These are phyloP conservation scores for Penicillium diatomitis DNA, from an alignment of 495 filamentous ascomycete genomes.

Conservation along the genomic window DNA sequence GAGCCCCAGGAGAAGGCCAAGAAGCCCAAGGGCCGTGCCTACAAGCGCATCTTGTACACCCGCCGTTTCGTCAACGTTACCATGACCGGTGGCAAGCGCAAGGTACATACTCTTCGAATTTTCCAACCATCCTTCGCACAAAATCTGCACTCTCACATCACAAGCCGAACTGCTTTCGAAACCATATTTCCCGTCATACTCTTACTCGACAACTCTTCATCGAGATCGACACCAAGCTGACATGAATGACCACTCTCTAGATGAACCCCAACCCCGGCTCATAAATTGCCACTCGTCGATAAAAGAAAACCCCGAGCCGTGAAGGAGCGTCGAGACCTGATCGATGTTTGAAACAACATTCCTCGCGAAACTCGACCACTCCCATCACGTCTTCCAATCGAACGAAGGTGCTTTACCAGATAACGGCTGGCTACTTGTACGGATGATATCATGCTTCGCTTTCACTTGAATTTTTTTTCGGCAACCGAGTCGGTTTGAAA, in stretches of 20 bases:
- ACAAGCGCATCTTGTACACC: slow-evolving; percentile 96
- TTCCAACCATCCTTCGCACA: slow-evolving; percentile 1
- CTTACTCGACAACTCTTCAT: not conserved
- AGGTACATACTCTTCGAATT: slow-evolving; percentile 50
- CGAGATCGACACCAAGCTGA: slow-evolving; percentile 11
- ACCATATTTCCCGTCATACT: not conserved
- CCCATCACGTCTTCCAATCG: slow-evolving; percentile 13
- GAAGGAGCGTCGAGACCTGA: slow-evolving; percentile 18
- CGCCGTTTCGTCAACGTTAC: slow-evolving; percentile 99
- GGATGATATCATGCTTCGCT: slow-evolving; percentile 29
- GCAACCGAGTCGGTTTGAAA: slow-evolving; percentile 20
- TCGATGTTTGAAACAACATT: slow-evolving; percentile 20
- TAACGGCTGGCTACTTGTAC: slow-evolving; percentile 26
- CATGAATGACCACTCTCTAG: slow-evolving; percentile 14
- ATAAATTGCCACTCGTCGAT: slow-evolving; percentile 17
- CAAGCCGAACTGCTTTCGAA: not conserved
- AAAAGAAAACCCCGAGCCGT: slow-evolving; percentile 19
- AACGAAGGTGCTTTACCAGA: slow-evolving; percentile 21
- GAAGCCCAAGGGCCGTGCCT: slow-evolving; percentile 91
- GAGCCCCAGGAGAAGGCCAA: slow-evolving; percentile 40
- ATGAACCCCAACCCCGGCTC: slow-evolving; percentile 36
- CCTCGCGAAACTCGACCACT: slow-evolving; percentile 14
- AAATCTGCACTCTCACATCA: not conserved
- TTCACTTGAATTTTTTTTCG: slow-evolving; percentile 26
- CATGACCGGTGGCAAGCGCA: slow-evolving; percentile 98